Base-by-base conservation (phyloP, 1,139 yeast species). In the Kodamaea plutei region DNA sequence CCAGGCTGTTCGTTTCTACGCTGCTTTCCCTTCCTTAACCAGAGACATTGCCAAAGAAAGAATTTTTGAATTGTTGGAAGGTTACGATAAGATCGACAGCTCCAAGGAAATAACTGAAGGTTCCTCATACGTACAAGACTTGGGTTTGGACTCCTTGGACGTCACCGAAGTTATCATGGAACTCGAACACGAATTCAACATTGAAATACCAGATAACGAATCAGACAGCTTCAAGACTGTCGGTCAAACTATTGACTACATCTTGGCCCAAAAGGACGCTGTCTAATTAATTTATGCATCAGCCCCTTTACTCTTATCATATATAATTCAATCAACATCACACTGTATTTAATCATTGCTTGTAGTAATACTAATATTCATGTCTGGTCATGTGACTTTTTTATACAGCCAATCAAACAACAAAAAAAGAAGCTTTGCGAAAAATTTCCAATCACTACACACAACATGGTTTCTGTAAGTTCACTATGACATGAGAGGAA, bases 111-210 rank as follows among this genome's bases (percentile, higher is more conserved):
- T 85, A 46, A 63, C 73, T 14, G 75, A 76, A 35, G 61, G 64
- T 11, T 73, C 93, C 6, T 68, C 79, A 22, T 84, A 81, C 55
- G 63, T 77, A 26, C 78, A 74, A 43, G 95, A 87, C 54, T 71
- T 87, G 44, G 94, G 94, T 2, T 72, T 85, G 47, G 96, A 87
- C 62, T 81, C 91, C 19, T 74, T 87, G 52, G 96, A 87, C 52
- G 81, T 84, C 21, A 95, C 84, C 28, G 96, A 87, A 57, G 89
- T 85, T 25, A 75, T 87, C 25, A 85, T 87, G 87, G 94, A 85
- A 48, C 76, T 87, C 40, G 96, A 87, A 61, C 82, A 78, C 47
- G 95, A 85, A 52, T 79, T 79, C 57, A 76, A 79, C 46, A 73
- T 76, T 50, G 84, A 79, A 54, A 84, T 87, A 55, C 93, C 95